These are phyloP conservation scores for Fraxinus dipetala DNA, from an alignment of 305 asterid genomes.

Conservation along the genomic window DNA sequence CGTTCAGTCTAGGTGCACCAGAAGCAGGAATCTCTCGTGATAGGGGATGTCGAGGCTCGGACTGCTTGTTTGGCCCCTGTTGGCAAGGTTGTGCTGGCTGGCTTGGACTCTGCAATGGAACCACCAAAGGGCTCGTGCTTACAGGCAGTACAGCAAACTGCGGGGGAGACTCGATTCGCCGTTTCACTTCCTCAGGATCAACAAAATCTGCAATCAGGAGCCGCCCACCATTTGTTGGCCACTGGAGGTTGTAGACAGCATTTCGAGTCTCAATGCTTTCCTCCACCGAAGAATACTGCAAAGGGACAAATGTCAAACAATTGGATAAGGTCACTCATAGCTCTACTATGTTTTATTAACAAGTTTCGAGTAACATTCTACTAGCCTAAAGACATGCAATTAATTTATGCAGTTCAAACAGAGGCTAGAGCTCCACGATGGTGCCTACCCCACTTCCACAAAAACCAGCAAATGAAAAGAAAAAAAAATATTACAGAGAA, in stretches of 20 bases:
- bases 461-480: neutral
- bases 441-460: neutral
- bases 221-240: slow-evolving; percentile 91
- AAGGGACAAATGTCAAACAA: neutral
- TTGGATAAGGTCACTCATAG: neutral
- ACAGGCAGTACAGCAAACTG: slow-evolving; percentile 34
- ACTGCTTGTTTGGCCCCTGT: slow-evolving; percentile 31
- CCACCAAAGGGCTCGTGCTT: neutral
- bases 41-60: slow-evolving; percentile 13
- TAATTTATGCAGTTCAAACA: neutral
- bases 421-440: neutral
- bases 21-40: slow-evolving; percentile 24
- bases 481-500: neutral
- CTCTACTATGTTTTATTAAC: neutral
- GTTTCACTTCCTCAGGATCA: slow-evolving; percentile 73
- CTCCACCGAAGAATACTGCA: slow-evolving; percentile 84
- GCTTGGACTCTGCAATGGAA: neutral
- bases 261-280: slow-evolving; percentile 81
- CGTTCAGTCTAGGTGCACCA: slow-evolving; percentile 14
- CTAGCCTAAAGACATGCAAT: neutral
- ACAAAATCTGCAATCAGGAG: slow-evolving; percentile 73
- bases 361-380: neutral
- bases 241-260: slow-evolving; percentile 81
- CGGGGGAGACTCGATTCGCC: slow-evolving; percentile 52
- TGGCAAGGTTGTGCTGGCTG: slow-evolving; percentile 31